These are phyloP conservation scores for Pleurotus ostreatus DNA, from an alignment of 768 basidiomycete genomes.

Conservation along the genomic window DNA sequence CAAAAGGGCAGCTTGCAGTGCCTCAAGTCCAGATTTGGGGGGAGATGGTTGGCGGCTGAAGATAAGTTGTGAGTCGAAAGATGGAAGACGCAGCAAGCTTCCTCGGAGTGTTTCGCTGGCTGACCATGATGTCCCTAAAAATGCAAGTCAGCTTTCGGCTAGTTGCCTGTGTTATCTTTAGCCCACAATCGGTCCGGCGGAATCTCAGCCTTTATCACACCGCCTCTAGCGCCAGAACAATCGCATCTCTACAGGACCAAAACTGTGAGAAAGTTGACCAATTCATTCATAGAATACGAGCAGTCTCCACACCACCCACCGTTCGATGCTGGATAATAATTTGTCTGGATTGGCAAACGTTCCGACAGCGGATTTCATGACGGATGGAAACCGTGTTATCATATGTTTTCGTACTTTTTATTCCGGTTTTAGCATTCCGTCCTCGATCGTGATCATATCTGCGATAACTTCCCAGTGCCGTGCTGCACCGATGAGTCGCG, in stretches of 20 bases:
- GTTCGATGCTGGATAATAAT: no score
- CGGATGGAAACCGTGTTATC: neutral
- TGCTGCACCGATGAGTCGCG: no score
- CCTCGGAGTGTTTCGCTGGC: conserved; percentile 1
- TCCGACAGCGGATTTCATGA: no score
- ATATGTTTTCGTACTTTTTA: neutral
- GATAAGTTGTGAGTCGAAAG: neutral
- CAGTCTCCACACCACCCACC: no score
- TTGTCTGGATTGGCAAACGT: no score
- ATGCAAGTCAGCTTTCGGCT: neutral
- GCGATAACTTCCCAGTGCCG: no score
- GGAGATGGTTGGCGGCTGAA: neutral
- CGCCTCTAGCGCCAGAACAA: neutral
- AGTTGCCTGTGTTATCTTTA: conserved; percentile 3
- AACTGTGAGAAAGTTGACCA: no score
- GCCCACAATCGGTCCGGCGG: conserved; percentile 4
- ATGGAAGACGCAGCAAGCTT: neutral
- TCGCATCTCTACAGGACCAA: neutral
- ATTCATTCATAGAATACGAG: no score
- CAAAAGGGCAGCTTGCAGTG: neutral
- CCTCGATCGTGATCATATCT: neutral
- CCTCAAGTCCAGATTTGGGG: neutral
- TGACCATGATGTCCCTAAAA: neutral
- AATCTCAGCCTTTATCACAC: conserved; percentile 1
- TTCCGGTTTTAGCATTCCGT: neutral